These are phyloP conservation scores for Podaxis sp. DNA, from an alignment of 768 basidiomycete genomes.

Conservation along the genomic window DNA sequence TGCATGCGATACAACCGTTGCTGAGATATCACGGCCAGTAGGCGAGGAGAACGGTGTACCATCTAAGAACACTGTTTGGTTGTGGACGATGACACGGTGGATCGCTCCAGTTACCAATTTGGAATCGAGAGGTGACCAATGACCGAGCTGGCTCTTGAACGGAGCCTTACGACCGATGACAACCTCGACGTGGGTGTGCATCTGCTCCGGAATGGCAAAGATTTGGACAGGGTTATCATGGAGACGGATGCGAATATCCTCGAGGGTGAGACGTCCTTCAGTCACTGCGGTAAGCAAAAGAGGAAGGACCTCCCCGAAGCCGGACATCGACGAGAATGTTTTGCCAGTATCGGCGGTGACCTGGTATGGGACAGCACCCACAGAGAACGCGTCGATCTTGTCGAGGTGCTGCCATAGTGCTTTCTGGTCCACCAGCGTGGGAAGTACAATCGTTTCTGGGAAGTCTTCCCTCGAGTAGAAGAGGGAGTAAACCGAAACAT, in stretches of 20 bases:
- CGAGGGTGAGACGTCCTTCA: conserved; percentile 74
- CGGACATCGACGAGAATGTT: conserved; percentile 65
- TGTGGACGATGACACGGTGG: conserved; percentile 89
- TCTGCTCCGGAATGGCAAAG: conserved; percentile 86
- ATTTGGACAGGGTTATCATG: conserved; percentile 93
- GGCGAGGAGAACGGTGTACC: conserved; percentile 63
- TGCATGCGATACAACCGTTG: conserved; percentile 48
- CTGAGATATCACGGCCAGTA: conserved; percentile 72
- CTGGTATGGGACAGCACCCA: conserved; percentile 81
- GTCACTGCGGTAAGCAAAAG: conserved; percentile 84
- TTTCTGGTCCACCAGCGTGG: conserved; percentile 72
- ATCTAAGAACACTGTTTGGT: conserved; percentile 87
- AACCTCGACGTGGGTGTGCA: conserved; percentile 88
- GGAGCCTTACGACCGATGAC: conserved; percentile 74
- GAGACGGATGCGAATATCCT: conserved; percentile 78
- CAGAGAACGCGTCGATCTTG: conserved; percentile 86
- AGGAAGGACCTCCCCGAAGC: conserved; percentile 85
- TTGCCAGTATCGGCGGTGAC: conserved; percentile 64
- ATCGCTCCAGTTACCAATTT: conserved; percentile 66
- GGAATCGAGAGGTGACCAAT: conserved; percentile 85
- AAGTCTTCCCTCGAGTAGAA: conserved; percentile 84
- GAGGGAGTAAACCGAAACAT: conserved; percentile 87
- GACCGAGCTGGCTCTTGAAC: conserved; percentile 46
- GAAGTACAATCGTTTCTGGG: conserved; percentile 62
- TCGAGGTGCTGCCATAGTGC: conserved; percentile 85